Conservation (phyloP, 1,284 basidiomycete genomes). For the Moesziomyces sp. region DNA sequence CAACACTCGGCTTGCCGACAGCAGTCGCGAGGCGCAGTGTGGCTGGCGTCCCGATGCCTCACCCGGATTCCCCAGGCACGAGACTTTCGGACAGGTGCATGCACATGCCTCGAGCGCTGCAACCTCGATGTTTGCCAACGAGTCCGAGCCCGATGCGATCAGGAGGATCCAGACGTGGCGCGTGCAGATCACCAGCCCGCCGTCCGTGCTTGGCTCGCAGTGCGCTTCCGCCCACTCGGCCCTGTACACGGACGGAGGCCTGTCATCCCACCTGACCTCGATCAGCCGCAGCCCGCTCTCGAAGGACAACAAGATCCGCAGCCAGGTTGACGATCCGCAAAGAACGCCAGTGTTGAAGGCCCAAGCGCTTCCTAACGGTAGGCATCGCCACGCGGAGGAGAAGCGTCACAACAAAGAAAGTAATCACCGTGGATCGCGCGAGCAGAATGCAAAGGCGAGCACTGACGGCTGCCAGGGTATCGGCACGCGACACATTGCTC, state of each 20-base stretch:
- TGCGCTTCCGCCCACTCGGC: constrained; percentile 13
- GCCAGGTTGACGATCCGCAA: constrained; percentile 3
- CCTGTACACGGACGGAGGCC: not conserved
- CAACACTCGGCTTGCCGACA: not conserved
- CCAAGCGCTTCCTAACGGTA: constrained; percentile 1
- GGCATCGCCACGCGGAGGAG: not conserved
- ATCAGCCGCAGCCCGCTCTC: constrained; percentile 33
- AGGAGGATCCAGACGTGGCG: constrained; percentile 32
- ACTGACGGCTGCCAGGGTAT: not conserved
- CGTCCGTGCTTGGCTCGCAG: constrained; percentile 10
- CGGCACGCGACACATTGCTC: constrained; percentile 26
- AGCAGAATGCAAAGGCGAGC: not conserved
- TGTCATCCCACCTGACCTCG: constrained; percentile 25
- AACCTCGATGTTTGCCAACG: constrained; percentile 3
- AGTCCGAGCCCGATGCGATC: constrained; percentile 13
- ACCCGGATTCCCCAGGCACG: not conserved
- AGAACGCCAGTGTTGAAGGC: constrained; percentile 9
- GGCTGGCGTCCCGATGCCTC: constrained; percentile 10
- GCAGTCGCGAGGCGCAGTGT: constrained; percentile 16
- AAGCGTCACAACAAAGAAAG: not conserved
- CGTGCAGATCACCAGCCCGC: constrained; percentile 12
- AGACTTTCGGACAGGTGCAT: not conserved
- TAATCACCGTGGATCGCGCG: too few relatives aligned
- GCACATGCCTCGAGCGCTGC: not conserved
- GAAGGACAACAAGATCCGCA: constrained; percentile 1